A percentile compares a stretch with the other conserved stretches of the same genome.
Conservation (phyloP, 2,329 filamentous ascomycete species). For the Dothistroma pini region DNA sequence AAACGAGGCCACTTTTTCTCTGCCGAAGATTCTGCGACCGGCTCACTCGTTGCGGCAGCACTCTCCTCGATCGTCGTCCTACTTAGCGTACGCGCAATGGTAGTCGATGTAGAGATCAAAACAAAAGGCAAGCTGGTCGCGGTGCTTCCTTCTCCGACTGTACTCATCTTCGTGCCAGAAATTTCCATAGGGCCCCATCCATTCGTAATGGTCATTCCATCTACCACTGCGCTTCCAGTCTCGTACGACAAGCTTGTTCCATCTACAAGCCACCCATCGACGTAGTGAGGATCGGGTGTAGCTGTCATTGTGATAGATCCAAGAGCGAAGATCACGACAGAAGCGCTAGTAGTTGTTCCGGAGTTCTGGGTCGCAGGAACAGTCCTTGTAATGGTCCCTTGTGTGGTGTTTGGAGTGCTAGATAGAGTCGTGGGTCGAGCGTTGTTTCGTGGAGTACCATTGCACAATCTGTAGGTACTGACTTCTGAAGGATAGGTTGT, state of each 20-base stretch:
- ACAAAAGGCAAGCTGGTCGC: background rate
- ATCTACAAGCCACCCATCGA: background rate
- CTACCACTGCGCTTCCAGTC: background rate
- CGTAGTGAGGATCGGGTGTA: background rate
- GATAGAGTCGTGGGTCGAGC: constrained; percentile 14
- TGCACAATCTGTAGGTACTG: constrained; percentile 25
- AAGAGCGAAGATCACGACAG: background rate
- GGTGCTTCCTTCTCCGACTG: background rate
- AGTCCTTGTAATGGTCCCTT: constrained; percentile 1
- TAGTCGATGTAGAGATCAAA: background rate
- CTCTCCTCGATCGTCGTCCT: background rate
- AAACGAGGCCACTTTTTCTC: background rate
- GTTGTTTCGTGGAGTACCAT: constrained; percentile 24
- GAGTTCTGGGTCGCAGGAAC: background rate
- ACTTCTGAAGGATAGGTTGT: constrained; percentile 17
- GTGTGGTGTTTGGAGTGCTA: constrained; percentile 1
- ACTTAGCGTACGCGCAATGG: background rate
- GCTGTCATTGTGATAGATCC: constrained; percentile 1
- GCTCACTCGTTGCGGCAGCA: background rate
- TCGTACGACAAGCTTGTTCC: background rate
- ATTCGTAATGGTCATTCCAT: background rate
- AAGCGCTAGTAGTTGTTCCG: background rate
- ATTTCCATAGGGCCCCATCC: background rate
- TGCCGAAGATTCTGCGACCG: background rate
- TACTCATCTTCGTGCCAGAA: background rate